A percentile compares a stretch with the other conserved stretches of the same genome.
These are phyloP conservation scores for Populus davidiana DNA, from an alignment of 345 rosid genomes.

Conservation along the genomic window DNA sequence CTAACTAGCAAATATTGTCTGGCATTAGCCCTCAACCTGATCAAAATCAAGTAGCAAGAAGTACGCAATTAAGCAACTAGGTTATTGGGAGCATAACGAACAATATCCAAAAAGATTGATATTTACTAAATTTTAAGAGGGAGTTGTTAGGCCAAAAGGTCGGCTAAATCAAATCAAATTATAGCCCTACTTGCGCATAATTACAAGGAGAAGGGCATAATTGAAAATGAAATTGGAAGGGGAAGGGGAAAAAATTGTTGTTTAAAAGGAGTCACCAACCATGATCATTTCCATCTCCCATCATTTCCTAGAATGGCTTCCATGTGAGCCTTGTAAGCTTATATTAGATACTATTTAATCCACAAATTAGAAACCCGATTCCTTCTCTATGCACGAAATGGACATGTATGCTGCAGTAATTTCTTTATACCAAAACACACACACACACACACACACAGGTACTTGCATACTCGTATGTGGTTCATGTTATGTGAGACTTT, in stretches of 20 bases:
- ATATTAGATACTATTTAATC: too few relatives aligned
- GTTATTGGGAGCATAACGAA: constrained; percentile 13
- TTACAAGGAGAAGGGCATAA: constrained; percentile 37
- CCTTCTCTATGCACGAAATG: too few relatives aligned
- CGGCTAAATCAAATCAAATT: constrained; percentile 25
- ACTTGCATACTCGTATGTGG: background rate
- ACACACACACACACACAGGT: too few relatives aligned
- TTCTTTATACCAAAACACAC: too few relatives aligned
- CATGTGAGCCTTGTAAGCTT: constrained; percentile 25
- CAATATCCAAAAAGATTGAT: constrained; percentile 13
- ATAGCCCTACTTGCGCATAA: constrained; percentile 48
- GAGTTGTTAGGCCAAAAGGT: constrained; percentile 33
- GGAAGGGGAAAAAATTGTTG: background rate
- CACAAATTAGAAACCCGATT: too few relatives aligned
- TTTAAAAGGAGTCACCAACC: background rate
- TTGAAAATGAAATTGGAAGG: constrained; percentile 29
- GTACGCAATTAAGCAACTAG: constrained; percentile 8
- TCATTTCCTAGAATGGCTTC: constrained; percentile 34
- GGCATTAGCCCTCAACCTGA: background rate
- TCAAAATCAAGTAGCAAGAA: background rate
- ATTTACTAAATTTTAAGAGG: constrained; percentile 14
- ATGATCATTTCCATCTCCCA: constrained; percentile 31
- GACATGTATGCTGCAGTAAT: too few relatives aligned
- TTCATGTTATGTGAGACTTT: background rate
- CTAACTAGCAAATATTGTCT: background rate